Evolutionary conservation across 139 green algal species (phyloP), one percentile per base, ranked within the genome.

Genomic region (Bryopsis sp.): DNA sequence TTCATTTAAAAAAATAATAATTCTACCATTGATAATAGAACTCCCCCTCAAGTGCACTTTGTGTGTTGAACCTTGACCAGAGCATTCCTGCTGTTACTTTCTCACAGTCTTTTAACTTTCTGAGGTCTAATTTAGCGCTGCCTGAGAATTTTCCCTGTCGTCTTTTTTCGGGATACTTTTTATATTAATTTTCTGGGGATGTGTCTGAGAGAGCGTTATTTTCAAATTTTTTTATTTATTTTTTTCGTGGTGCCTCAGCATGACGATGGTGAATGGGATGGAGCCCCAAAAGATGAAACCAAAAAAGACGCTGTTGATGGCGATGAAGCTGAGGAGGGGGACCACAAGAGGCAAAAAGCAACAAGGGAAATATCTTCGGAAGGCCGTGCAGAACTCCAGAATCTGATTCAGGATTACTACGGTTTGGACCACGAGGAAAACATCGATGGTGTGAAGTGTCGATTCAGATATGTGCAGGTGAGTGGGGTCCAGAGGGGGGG

Each of bases 371-470:
- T 8, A 36, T 8, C 22, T 26, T 72, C 74, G 2, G 35, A 31
- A 15, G 50, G 72, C 67, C 76, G 79, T 6, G 67, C 71, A 6
- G 75, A 83, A 61, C 37, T 87, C 60, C 71, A 81, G 50, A 81
- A 82, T 35, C 61, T 90, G 69, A 64, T 97, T 60, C 85, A 94
- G 68, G 89, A 97, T 71, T 97, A 97, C 73, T 90, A 95, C 79
- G 83, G 84, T 70, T 80, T 97, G 39, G 88, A 97, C 71, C 92
- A 91, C 48, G 92, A 97, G 76, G 91, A 94, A 66, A 66, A 83
- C 37, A 79, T 95, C 5, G 90, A 84, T 0, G 88, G 84, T 26
- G 31, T 95, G 2, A 77, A 76, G 48, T 88, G 77, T n/a, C 74
- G 84, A 24, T 96, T 93, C 78, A 73, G 79, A 67, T 67, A 67